phyloP scores from a whole-genome alignment of 1,284 basidiomycete genomes.

The Coniferiporia weirii region DNA sequence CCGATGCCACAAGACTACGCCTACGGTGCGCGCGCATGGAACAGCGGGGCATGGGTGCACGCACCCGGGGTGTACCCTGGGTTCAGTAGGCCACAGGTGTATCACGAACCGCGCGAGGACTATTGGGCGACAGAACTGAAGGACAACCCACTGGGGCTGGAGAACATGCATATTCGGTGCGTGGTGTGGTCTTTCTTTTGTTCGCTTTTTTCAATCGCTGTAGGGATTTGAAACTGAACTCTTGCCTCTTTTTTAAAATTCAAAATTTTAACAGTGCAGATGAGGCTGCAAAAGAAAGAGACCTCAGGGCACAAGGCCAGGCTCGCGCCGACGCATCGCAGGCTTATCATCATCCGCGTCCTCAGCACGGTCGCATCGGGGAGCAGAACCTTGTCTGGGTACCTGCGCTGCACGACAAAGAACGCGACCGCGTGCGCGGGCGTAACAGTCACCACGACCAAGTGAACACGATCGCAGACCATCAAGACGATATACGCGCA shows the following conservation, averaged over 20 bases:
- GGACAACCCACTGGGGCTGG: slow-evolving; percentile 59
- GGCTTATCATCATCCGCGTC: neutral
- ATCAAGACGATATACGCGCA: neutral
- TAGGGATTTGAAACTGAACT: slow-evolving; percentile 6
- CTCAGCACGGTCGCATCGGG: neutral
- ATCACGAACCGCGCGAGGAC: neutral
- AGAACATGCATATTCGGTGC: slow-evolving; percentile 61
- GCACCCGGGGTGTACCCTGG: neutral
- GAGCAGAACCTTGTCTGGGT: slow-evolving; percentile 7
- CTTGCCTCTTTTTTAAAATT: neutral
- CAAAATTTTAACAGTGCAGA: neutral
- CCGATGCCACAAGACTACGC: slow-evolving; percentile 5
- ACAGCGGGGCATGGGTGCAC: neutral
- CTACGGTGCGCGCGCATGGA: slow-evolving; percentile 10
- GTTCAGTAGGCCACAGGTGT: neutral
- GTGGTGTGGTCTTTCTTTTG: slow-evolving; percentile 26
- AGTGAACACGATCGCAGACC: neutral
- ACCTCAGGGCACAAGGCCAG: neutral
- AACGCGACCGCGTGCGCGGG: neutral
- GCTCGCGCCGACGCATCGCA: neutral
- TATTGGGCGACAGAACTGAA: slow-evolving; percentile 29
- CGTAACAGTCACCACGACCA: neutral
- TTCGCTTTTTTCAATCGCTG: neutral
- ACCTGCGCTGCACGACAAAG: slow-evolving; percentile 1
- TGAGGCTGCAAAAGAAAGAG: neutral